These are phyloP conservation scores for Eimeria falciformis DNA, from an alignment of 169 alveolate genomes.

Conservation along the genomic window DNA sequence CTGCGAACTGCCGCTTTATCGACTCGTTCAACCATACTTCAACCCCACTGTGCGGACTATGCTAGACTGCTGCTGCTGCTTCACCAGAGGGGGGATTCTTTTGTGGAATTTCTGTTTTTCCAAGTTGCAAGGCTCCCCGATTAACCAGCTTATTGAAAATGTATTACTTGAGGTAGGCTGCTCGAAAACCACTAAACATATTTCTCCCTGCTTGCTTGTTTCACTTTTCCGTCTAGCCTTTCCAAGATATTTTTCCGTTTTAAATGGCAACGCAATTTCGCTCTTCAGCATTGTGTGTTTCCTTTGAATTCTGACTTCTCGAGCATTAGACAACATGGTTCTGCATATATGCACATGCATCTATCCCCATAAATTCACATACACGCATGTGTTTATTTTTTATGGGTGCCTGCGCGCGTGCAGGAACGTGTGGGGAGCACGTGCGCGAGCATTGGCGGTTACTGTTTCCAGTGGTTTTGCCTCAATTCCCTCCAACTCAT, in stretches of 20 bases:
- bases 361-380: background rate
- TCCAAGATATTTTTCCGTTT: background rate
- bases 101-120: constrained; percentile 50
- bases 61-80: constrained; percentile 82
- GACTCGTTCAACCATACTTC: no score
- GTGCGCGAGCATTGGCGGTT: constrained; percentile 67
- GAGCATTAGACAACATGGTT: no score
- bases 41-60: no score
- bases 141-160: constrained; percentile 77
- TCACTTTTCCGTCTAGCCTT: background rate
- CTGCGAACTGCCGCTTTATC: no score
- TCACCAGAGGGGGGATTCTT: constrained; percentile 79
- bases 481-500: constrained; percentile 76
- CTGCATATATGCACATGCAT: background rate
- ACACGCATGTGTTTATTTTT: background rate
- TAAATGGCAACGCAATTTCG: background rate
- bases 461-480: constrained; percentile 78
- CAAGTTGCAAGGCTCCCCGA: constrained; percentile 76
- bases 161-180: constrained; percentile 80
- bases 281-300: background rate
- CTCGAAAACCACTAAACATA: background rate
- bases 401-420: background rate
- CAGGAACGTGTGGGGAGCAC: constrained; percentile 81
- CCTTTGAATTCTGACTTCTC: no score
- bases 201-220: background rate